Base-by-base conservation (phyloP, 2,329 filamentous ascomycete genomes). In the Colletotrichum costaricense region DNA sequence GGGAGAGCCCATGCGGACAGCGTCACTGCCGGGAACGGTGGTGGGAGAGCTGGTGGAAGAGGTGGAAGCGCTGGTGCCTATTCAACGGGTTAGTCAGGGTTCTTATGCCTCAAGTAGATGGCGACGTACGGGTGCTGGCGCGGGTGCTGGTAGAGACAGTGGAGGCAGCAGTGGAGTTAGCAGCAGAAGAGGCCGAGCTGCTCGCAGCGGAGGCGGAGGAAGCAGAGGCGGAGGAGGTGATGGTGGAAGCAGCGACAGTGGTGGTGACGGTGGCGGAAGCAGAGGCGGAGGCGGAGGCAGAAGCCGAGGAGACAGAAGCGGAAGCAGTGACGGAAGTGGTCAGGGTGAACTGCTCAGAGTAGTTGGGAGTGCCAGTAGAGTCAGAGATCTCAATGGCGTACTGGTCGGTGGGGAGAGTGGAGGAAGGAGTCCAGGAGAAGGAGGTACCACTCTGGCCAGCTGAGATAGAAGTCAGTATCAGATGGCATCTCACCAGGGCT, bases 331-430 rank as follows among this genome's bases (percentile, higher is more conserved):
- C 76, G 28, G 64, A 76, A 75, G 67, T 77, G 26, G 74, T 78
- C 63, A 85, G 75, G 8, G 74, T 16, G 79, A 86, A 88, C 78
- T 80, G 80, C 14, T 71, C 5, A 76, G 83, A 85, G 83, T 85
- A 88, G 85, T 88, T 88, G 78, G 78, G 74, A 14, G 80, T 78
- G 28, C 63, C 75, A 38, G 76, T 78, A 26, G 76, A 77, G 76
- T 88, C 86, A 33, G 67, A 74, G 77, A 88, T 86, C 80, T 84
- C 79, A 75, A 88, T 81, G 74, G 86, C 86, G 76, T 88, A 88
- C 38, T 76, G 78, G 78, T 81, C 86, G 33, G 80, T 76, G 69
- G 82, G 70, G 35, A 86, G 78, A 71, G 76, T 76, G n/a, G 78
- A 57, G 30, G 81, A 75, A 16, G 84, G 82, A 19, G 79, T 81